Conservation (phyloP, 2,329 filamentous ascomycete genomes). For the Penicillium vulpinum region DNA sequence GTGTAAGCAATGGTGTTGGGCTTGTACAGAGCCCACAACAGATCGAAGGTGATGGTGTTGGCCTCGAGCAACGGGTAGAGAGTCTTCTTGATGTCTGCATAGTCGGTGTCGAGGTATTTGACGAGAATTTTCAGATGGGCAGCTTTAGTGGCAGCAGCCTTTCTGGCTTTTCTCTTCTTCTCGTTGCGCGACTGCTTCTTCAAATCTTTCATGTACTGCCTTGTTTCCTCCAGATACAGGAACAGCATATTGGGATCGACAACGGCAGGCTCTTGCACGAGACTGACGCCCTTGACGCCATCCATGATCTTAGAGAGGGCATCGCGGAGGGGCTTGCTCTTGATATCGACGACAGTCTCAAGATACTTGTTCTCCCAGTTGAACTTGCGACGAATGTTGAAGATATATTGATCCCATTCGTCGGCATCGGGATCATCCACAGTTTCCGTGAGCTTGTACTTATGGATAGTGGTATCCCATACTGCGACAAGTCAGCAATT, state of each 20-base stretch:
- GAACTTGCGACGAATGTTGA: constrained; percentile 79
- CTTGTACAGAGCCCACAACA: constrained; percentile 87
- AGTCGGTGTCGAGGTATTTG: constrained; percentile 79
- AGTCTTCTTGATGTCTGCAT: constrained; percentile 73
- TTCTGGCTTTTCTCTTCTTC: constrained; percentile 46
- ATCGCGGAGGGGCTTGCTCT: constrained; percentile 75
- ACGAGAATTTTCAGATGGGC: constrained; percentile 67
- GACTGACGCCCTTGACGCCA: constrained; percentile 72
- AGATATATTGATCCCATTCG: constrained; percentile 76
- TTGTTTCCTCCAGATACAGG: constrained; percentile 77
- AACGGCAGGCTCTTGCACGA: constrained; percentile 77
- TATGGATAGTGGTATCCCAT: constrained; percentile 59
- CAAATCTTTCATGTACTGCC: constrained; percentile 62
- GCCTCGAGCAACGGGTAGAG: constrained; percentile 77
- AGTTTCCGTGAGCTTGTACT: constrained; percentile 69
- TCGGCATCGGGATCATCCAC: constrained; percentile 61
- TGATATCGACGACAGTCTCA: constrained; percentile 76
- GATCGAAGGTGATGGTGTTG: constrained; percentile 83
- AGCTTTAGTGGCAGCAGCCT: constrained; percentile 40
- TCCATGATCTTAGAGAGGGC: constrained; percentile 71
- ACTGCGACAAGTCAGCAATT: constrained; percentile 26
- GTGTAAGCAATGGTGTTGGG: constrained; percentile 78
- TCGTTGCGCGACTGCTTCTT: constrained; percentile 64
- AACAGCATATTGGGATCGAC: constrained; percentile 72
- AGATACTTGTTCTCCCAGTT: constrained; percentile 81